Evolutionary conservation across 306 rosid genomes (phyloP).

Genomic region (Vicia sativa): DNA sequence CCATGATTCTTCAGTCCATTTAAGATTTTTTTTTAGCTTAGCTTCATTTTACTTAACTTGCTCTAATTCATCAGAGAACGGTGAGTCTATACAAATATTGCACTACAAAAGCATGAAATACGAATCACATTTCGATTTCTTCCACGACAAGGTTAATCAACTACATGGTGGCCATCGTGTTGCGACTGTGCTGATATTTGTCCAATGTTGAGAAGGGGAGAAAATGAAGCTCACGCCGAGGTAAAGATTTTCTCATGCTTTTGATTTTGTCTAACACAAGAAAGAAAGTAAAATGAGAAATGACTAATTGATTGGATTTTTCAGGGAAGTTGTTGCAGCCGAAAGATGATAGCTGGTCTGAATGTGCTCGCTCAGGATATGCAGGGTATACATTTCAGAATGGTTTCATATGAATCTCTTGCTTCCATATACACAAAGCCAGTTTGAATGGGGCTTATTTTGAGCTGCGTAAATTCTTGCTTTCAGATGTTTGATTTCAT

Average conservation of each 20-base stretch:
- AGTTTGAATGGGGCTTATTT: not conserved
- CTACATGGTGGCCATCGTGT: slow-evolving; percentile 83
- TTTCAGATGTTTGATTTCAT: too few relatives aligned
- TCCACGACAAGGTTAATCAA: slow-evolving; percentile 83
- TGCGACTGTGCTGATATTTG: slow-evolving; percentile 90
- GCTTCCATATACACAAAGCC: not conserved
- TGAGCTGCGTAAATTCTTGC: not conserved
- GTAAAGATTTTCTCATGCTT: slow-evolving; percentile 46
- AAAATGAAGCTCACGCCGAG: slow-evolving; percentile 72
- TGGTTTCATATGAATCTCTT: not conserved
- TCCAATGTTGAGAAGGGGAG: slow-evolving; percentile 89
- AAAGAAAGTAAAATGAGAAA: slow-evolving; percentile 4
- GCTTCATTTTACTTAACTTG: not conserved
- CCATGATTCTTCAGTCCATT: slow-evolving; percentile 14
- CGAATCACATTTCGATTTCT: slow-evolving; percentile 87
- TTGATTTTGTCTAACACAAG: not conserved
- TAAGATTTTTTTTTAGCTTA: not conserved
- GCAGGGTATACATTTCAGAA: slow-evolving; percentile 63
- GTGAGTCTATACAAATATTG: slow-evolving; percentile 83
- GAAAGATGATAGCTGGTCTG: slow-evolving; percentile 61
- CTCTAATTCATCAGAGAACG: slow-evolving; percentile 66
- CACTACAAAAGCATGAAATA: slow-evolving; percentile 89
- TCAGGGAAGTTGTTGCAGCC: slow-evolving; percentile 55
- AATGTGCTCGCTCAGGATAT: slow-evolving; percentile 80
- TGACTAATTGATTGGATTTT: slow-evolving; percentile 31